A percentile compares a stretch with the other conserved stretches of the same genome.
Evolutionary conservation across 83 land plant species (phyloP).

Genomic region (Picea abies): DNA sequence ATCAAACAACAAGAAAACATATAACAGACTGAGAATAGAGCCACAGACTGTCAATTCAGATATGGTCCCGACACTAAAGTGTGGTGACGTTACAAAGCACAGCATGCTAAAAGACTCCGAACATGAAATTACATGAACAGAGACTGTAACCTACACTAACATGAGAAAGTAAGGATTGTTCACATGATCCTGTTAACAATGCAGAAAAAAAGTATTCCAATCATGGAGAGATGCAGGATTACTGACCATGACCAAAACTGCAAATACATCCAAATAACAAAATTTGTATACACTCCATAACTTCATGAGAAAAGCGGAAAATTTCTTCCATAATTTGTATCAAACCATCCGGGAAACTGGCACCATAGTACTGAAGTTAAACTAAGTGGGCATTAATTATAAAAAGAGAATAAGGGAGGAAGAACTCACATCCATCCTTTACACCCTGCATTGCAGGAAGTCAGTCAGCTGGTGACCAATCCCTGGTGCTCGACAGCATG

Average conservation of each 20-base stretch:
- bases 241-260: background rate
- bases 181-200: background rate
- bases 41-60: too few species aligned
- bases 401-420: background rate
- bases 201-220: background rate
- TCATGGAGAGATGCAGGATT: background rate
- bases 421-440: slow-evolving; percentile 20
- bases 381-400: background rate
- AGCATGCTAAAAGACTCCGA: background rate
- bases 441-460: slow-evolving; percentile 18
- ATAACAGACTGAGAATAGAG: too few species aligned
- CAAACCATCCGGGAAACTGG: background rate
- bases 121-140: background rate
- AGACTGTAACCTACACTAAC: background rate
- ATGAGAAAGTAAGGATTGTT: background rate
- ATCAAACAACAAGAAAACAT: too few species aligned
- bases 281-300: background rate
- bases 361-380: background rate
- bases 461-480: background rate
- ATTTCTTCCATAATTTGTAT: background rate
- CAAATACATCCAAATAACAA: slow-evolving; percentile 3
- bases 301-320: background rate
- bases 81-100: too few species aligned
- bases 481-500: slow-evolving; percentile 8
- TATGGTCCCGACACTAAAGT: too few species aligned